A percentile compares a stretch with the other conserved stretches of the same genome.
Conservation (phyloP, 768 basidiomycete species). For the Neoboletus magnificus region DNA sequence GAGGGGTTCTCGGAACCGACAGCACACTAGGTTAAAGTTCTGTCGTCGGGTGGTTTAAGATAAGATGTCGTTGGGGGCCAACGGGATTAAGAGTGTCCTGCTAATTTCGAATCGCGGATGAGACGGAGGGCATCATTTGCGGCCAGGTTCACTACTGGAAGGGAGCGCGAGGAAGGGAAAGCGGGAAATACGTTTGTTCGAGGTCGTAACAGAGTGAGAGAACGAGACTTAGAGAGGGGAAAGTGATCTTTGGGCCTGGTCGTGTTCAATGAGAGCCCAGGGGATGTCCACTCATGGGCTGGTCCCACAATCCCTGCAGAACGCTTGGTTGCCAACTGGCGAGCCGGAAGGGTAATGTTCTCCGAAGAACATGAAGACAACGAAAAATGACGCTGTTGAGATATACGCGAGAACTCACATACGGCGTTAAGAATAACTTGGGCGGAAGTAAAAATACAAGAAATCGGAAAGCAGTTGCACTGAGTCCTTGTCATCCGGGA, state of each 20-base stretch:
- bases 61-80: constrained; percentile 34
- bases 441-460: constrained; percentile 20
- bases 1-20: constrained; percentile 9
- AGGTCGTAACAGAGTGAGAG: constrained; percentile 1
- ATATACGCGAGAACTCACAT: constrained; percentile 20
- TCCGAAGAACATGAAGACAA: constrained; percentile 17
- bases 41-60: constrained; percentile 11
- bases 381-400: constrained; percentile 12
- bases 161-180: not conserved
- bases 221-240: constrained; percentile 7
- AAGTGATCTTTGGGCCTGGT: not conserved
- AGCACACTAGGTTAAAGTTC: constrained; percentile 7
- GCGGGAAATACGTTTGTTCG: constrained; percentile 3
- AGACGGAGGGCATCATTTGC: not conserved
- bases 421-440: constrained; percentile 25
- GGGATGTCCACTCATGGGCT: not conserved
- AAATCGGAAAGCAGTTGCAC: constrained; percentile 20
- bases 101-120: constrained; percentile 1
- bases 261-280: constrained; percentile 4
- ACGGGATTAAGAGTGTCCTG: too few relatives aligned
- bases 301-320: not conserved
- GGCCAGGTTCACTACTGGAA: not conserved
- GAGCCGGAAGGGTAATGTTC: constrained; percentile 27
- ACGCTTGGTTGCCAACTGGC: constrained; percentile 9
- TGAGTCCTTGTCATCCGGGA: too few relatives aligned